Base-by-base conservation (phyloP, 176 grass and related monocot genomes). In the Chrysopogon serrulatus region DNA sequence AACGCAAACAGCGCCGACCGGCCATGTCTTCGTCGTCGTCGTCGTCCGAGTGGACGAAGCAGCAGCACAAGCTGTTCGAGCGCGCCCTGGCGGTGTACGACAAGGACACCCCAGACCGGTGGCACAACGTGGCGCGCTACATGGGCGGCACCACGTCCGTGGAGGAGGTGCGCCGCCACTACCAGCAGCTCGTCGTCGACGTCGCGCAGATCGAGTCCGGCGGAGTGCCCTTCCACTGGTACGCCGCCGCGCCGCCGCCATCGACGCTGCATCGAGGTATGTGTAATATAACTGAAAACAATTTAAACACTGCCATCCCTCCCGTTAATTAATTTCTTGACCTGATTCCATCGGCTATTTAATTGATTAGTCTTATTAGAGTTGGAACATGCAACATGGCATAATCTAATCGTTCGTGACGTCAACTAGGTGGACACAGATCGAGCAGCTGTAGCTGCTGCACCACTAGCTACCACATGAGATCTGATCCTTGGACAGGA, bases 41-140 rank as follows among this genome's bases (percentile, higher is more conserved):
- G 54, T 31, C 34, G 37, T 53, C 79, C 21, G 34, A 81, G 66
- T 95, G 93, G 93, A 90, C 86, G 71, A 36, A 19, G 60, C 54
- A 24, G 67, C 85, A 92, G 60, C 78, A 95, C 82, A 92, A 92
- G 78, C 39, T 85, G 47, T 95, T 92, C 85, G 93, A 95, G 87
- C 30, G 75, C 33, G 93, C 90, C 19, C 82, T 95, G 54, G 93
- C 93, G 23, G 62, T 83, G 65, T 92, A 86, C 45, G 93, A 92
- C 68, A 72, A 57, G 56, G 93, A 87, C 74, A 53, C 85, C 19
- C 90, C 90, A 0, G 88, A 92, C 83, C 82, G 93, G 79, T 95
- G 93, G 93, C 85, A 81, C n/a, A 88, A 88, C 79, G 88, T 95
- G 49, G 90, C 85, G 31, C 74, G 85, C 56, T 81, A 72, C 37